Evolutionary conservation across 495 filamentous ascomycete genomes (phyloP).

Genomic region (Aspergillus indologenus): DNA sequence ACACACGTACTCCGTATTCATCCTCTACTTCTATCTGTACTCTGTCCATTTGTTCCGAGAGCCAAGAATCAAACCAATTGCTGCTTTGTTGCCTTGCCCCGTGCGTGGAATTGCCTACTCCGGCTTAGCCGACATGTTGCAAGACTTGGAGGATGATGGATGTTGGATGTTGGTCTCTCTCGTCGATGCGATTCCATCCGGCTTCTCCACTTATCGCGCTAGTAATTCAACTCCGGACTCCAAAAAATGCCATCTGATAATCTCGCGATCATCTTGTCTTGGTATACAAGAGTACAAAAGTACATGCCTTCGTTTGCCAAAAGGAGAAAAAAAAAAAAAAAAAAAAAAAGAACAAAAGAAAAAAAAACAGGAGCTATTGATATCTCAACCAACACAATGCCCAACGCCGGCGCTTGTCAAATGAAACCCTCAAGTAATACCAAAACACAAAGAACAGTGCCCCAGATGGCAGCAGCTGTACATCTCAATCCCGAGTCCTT

Average conservation of each 20-base stretch:
- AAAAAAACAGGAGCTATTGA: constrained; percentile 6
- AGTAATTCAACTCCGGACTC: neutral
- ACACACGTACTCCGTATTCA: no score
- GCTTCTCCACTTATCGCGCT: neutral
- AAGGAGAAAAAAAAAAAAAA: no score
- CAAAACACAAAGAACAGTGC: constrained; percentile 7
- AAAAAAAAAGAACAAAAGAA: no score
- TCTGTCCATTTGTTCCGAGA: neutral
- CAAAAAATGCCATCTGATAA: neutral
- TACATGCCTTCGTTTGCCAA: no score
- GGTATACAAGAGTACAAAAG: neutral
- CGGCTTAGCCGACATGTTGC: neutral
- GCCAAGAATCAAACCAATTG: neutral
- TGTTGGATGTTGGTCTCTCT: no score
- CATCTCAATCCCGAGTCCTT: neutral
- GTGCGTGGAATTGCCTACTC: no score
- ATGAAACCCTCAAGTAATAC: constrained; percentile 15
- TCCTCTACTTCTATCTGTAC: no score
- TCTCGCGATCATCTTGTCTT: no score
- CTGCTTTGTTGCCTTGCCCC: no score
- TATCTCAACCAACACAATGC: constrained; percentile 10
- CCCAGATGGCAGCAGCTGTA: constrained; percentile 4
- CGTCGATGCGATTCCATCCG: neutral
- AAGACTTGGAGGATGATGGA: no score
- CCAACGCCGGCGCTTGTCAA: constrained; percentile 41